Evolutionary conservation across 371 early-diverging fungal genomes (phyloP).

Genomic region (Paramicrosporidium saccamoebae): DNA sequence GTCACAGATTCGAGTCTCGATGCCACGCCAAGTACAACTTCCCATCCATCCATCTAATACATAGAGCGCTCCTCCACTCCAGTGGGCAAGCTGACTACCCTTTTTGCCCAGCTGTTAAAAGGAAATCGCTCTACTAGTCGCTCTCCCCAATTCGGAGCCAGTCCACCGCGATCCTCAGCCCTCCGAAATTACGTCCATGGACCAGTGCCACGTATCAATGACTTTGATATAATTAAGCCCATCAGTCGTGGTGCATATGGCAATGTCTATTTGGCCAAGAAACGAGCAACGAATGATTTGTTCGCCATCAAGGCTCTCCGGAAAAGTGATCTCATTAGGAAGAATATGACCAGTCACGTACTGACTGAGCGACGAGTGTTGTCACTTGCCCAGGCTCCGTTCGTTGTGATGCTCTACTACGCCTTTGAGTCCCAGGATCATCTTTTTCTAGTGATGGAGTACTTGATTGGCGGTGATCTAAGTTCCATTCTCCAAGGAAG

Average conservation of each 20-base stretch:
- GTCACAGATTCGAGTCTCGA: no score
- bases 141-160: no score
- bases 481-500: slow-evolving; percentile 56
- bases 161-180: no score
- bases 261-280: slow-evolving; percentile 43
- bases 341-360: slow-evolving; percentile 76
- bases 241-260: slow-evolving; percentile 62
- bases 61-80: no score
- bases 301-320: slow-evolving; percentile 74
- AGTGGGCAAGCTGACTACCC: no score
- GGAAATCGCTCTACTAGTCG: no score
- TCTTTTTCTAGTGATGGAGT: slow-evolving; percentile 78
- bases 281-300: slow-evolving; percentile 39
- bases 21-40: no score
- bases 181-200: no score
- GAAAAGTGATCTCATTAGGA: slow-evolving; percentile 60
- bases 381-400: slow-evolving; percentile 41
- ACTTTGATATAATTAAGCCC: slow-evolving; percentile 53
- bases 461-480: slow-evolving; percentile 82
- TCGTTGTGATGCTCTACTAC: slow-evolving; percentile 66
- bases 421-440: slow-evolving; percentile 70
- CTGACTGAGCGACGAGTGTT: slow-evolving; percentile 62
- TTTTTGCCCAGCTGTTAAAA: no score
- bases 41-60: no score
- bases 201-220: slow-evolving; percentile 42